Evolutionary conservation across 1,284 basidiomycete species (phyloP), one percentile per base, ranked within the genome.

Genomic region (Sporisorium iseilematis-ciliati): DNA sequence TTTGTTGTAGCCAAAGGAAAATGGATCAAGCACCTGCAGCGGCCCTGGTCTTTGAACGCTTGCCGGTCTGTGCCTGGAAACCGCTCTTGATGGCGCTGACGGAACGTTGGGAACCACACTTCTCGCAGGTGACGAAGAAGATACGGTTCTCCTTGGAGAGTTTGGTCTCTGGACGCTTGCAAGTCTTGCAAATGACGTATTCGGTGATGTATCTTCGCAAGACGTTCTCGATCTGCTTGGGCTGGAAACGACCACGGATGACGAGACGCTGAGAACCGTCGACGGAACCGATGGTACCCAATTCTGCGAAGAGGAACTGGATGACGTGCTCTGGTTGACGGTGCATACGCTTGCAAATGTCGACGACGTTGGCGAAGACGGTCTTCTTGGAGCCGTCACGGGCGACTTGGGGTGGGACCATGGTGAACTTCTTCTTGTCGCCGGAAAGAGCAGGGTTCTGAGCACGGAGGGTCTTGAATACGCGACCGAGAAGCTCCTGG

Each of bases 151-250:
- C 95, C 87, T 98, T 98, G 52, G 92, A 92, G 51, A 99, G 90
- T 21, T 96, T 90, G 6, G 96, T 99, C 86, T 98, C 95, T 56
- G 94, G 94, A 4, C 95, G 97, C 88, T 97, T 98, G 90, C 96
- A 99, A 42, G 96, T 99, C 88, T 97, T 97, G 91, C 96, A 99
- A 45, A 95, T 97, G 65, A 99, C 97, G 87, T 99, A 99, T 88
- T 99, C 96, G 79, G 96, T 95, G 82, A 99, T 98, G 87, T 99
- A 99, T 77, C 94, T 91, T 85, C 96, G 90, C 76, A 99, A 87
- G 10, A 99, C 95, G 85, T 97, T 97, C 87, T 99, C 97, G 77
- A 99, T 92, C 86, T 98, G 95, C 88, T 98, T 98, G 84, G 96
- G 96, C 85, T 95, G 95, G 90, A 97, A 99, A 73, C 94, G 91